These are phyloP conservation scores for Schwanniomyces occidentalis DNA, from an alignment of 805 yeast species.

Conservation along the genomic window DNA sequence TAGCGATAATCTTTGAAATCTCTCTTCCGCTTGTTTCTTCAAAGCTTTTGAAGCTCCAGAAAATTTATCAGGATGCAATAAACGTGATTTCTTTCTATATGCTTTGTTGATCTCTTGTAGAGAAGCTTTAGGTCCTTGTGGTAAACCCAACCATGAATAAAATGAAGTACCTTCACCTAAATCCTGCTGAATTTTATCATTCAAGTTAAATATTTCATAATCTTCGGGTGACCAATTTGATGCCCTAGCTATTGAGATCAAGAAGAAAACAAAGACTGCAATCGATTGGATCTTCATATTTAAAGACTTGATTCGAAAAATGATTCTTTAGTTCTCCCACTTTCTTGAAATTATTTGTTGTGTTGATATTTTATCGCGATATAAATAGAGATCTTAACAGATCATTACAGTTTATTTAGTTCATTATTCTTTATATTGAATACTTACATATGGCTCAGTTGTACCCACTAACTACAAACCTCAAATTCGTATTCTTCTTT, in stretches of 20 bases:
- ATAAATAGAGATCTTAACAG: conserved; percentile 1
- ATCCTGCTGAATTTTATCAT: conserved; percentile 61
- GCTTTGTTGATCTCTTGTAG: conserved; percentile 60
- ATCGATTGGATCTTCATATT: conserved; percentile 1
- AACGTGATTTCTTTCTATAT: conserved; percentile 68
- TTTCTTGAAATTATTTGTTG: too few species aligned
- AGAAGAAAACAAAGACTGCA: conserved; percentile 1
- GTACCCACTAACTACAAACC: conserved; percentile 36
- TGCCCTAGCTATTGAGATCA: conserved; percentile 21
- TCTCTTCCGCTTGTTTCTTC: conserved; percentile 56
- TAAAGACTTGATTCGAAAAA: too few species aligned
- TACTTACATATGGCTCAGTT: conserved; percentile 29
- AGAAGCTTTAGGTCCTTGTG: conserved; percentile 46
- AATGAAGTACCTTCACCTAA: conserved; percentile 63
- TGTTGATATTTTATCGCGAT: conserved; percentile 5
- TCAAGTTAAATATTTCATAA: conserved; percentile 75
- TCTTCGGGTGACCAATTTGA: conserved; percentile 63
- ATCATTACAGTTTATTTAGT: conserved; percentile 1
- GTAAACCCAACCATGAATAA: conserved; percentile 64
- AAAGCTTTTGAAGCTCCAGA: conserved; percentile 24
- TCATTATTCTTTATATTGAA: neutral
- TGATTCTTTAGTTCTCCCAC: too few species aligned
- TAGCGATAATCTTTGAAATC: conserved; percentile 75
- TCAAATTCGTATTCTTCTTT: conserved; percentile 34
- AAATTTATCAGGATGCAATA: conserved; percentile 84